These are phyloP conservation scores for Dendrocalamus sinicus DNA, from an alignment of 176 grass and related monocot species.

Conservation along the genomic window DNA sequence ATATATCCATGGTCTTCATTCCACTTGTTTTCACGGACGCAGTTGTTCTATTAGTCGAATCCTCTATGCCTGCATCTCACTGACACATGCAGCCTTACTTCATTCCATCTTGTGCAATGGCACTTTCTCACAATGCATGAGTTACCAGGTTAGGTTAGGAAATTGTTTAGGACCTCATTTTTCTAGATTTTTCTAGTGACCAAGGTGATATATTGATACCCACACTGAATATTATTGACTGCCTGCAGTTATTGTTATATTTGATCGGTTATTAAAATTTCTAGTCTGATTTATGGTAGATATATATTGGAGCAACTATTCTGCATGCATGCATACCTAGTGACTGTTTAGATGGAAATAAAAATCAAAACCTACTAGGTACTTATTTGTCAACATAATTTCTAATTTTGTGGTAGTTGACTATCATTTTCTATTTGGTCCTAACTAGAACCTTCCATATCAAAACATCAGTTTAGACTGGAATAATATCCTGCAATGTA, in stretches of 20 bases:
- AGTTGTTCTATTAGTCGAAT: constrained; percentile 17
- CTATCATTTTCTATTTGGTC: constrained; percentile 14
- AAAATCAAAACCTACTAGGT: background rate
- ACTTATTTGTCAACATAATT: background rate
- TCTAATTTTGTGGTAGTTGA: constrained; percentile 1
- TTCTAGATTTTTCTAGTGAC: background rate
- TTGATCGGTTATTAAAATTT: constrained; percentile 9
- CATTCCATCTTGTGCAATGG: constrained; percentile 13
- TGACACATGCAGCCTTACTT: constrained; percentile 22
- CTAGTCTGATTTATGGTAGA: constrained; percentile 7
- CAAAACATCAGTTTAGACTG: background rate
- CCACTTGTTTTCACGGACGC: background rate
- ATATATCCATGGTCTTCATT: constrained; percentile 1
- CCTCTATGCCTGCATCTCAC: background rate
- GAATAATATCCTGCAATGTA: background rate
- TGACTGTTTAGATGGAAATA: background rate
- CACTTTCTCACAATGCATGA: constrained; percentile 1
- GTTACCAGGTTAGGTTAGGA: background rate
- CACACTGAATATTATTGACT: constrained; percentile 16
- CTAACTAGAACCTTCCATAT: constrained; percentile 2
- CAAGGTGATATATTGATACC: background rate
- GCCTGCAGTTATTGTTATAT: constrained; percentile 12
- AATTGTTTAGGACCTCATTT: constrained; percentile 19
- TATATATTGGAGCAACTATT: background rate
- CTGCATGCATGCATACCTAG: background rate